These are phyloP conservation scores for Fusarium albosuccineum DNA, from an alignment of 2,329 filamentous ascomycete genomes.

Conservation along the genomic window DNA sequence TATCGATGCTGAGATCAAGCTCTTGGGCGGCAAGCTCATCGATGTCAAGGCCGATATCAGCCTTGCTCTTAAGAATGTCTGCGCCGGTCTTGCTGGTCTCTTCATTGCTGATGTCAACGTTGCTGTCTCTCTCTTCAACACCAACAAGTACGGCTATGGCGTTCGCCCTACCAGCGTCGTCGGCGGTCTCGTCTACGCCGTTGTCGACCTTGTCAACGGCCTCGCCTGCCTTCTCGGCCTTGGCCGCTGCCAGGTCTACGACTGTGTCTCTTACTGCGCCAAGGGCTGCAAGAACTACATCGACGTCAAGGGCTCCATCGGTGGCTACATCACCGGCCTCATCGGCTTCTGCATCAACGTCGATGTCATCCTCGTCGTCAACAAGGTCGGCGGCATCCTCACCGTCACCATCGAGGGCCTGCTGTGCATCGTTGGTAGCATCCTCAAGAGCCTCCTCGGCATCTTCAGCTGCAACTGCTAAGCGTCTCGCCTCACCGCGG, in stretches of 20 bases:
- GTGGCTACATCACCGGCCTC: slow-evolving; percentile 47
- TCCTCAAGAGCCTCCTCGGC: slow-evolving; percentile 47
- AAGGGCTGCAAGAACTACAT: slow-evolving; percentile 56
- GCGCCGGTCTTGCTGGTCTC: slow-evolving; percentile 50
- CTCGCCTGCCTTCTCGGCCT: slow-evolving; percentile 50
- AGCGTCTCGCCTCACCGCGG: slow-evolving; percentile 6
- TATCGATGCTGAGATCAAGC: slow-evolving; percentile 47
- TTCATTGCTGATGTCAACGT: slow-evolving; percentile 49
- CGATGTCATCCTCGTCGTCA: slow-evolving; percentile 48
- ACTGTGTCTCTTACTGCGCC: slow-evolving; percentile 55
- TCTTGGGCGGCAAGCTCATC: slow-evolving; percentile 42
- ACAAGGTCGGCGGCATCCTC: slow-evolving; percentile 43
- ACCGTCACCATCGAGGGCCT: slow-evolving; percentile 47
- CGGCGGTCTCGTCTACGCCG: slow-evolving; percentile 42
- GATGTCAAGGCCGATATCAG: slow-evolving; percentile 46
- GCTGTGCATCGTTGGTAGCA: slow-evolving; percentile 51
- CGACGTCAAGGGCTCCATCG: slow-evolving; percentile 48
- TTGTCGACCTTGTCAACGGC: slow-evolving; percentile 42
- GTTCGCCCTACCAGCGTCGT: slow-evolving; percentile 45
- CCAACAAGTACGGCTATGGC: slow-evolving; percentile 49
- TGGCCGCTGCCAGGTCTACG: slow-evolving; percentile 49
- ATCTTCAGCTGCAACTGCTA: slow-evolving; percentile 53
- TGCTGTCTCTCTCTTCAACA: slow-evolving; percentile 56
- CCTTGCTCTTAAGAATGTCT: slow-evolving; percentile 49
- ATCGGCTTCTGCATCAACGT: slow-evolving; percentile 51